Base-by-base conservation (phyloP, 2,329 filamentous ascomycete genomes). In the Penicillium sp. region DNA sequence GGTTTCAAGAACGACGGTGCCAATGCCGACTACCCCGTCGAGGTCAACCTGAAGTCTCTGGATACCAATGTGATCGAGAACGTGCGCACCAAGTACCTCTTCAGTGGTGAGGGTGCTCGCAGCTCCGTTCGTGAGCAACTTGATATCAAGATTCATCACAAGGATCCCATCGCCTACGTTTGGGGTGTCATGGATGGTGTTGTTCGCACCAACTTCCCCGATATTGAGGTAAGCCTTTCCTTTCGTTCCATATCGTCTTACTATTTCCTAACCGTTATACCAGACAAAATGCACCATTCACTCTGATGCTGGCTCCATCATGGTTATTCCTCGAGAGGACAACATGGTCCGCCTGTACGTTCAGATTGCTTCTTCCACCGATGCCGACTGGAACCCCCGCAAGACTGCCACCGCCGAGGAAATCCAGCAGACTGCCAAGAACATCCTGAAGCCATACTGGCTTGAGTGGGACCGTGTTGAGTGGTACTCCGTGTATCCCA, bases 11-110 rank as follows among this genome's bases (percentile, higher is more conserved):
- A 86, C 53, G 83, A 86, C 66, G 83, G 80, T 27, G 74, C 77
- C 54, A 82, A 86, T 63, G 80, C 85, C 63, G 84, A 86, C 24
- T 96, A 95, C 69, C 93, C 92, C 1, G 90, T 96, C 1, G 83
- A 90, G 63, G 91, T 96, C 27, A 82, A 86, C 57, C 77, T 96
- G 48, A 85, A 88, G 69, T 89, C 93, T 66, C 81, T 92, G 14
- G 89, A 96, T 67, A 90, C 90, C 29, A 85, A 84, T 22, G 77
- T 81, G 9, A 81, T 80, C 37, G 89, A 96, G 75, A 92, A 79
- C 1, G 79, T 86, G 11, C 78, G 83, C 55, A 75, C 84, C 41
- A 87, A 86, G 73, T 87, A 86, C 59, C 73, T 87, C 13, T 87
- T 86, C 72, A 84, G 82, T 66, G 85, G 83, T 37, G 85, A 87